Conservation (phyloP, 768 basidiomycete genomes). For the Suillus variegatus region DNA sequence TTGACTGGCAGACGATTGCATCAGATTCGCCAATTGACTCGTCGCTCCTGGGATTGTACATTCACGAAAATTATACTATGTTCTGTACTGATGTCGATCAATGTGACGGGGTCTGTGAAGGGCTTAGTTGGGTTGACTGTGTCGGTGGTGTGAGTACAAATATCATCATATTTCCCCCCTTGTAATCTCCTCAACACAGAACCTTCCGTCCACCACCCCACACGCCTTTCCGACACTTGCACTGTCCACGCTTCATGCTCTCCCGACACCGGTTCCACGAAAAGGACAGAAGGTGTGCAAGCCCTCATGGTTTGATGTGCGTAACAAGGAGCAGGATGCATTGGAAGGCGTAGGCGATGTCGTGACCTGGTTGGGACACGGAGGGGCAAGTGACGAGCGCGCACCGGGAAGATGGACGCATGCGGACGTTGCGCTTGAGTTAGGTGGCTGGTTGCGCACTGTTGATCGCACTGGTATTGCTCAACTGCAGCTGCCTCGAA, state of each 20-base stretch:
- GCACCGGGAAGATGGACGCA: slow-evolving; percentile 50
- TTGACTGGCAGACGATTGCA: slow-evolving; percentile 50
- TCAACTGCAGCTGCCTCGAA: slow-evolving; percentile 20
- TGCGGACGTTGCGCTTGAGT: slow-evolving; percentile 51
- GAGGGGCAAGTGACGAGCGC: slow-evolving; percentile 11
- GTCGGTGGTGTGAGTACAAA: slow-evolving; percentile 52
- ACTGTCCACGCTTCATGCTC: slow-evolving; percentile 80
- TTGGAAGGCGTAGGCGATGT: slow-evolving; percentile 59
- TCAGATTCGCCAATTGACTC: slow-evolving; percentile 90
- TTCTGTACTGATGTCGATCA: slow-evolving; percentile 82
- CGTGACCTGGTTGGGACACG: slow-evolving; percentile 53
- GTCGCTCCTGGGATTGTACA: slow-evolving; percentile 83
- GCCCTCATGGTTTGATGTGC: slow-evolving; percentile 77
- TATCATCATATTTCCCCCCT: not conserved
- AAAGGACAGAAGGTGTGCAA: slow-evolving; percentile 84
- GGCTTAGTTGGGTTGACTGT: slow-evolving; percentile 76
- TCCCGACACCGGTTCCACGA: slow-evolving; percentile 84
- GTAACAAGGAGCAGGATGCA: slow-evolving; percentile 58
- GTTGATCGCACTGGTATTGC: slow-evolving; percentile 29
- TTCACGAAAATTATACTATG: slow-evolving; percentile 92
- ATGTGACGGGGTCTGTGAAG: slow-evolving; percentile 66
- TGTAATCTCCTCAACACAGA: slow-evolving; percentile 37
- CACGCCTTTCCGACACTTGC: slow-evolving; percentile 86
- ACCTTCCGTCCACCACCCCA: slow-evolving; percentile 64
- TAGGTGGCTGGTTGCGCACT: slow-evolving; percentile 61